phyloP scores from a whole-genome alignment of 2,329 filamentous ascomycete genomes.

The Alternaria sp. region DNA sequence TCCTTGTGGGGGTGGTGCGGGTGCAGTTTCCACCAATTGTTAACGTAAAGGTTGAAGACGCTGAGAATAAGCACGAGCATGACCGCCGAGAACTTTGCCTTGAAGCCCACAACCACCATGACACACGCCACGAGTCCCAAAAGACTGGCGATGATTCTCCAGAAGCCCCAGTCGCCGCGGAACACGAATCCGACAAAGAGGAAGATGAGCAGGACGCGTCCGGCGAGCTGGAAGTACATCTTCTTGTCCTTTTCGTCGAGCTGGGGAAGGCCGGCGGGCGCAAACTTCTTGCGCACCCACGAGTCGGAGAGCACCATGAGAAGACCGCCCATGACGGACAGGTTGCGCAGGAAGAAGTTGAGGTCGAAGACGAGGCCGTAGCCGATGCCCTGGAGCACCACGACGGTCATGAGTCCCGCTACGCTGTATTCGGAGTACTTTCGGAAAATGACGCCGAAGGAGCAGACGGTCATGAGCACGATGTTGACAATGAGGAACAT shows the following conservation, averaged over 20 bases:
- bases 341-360: conserved; percentile 99
- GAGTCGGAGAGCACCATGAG: conserved; percentile 98
- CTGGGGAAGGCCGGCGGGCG: conserved; percentile 89
- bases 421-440: conserved; percentile 95
- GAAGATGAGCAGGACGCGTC: conserved; percentile 94
- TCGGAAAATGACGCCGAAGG: conserved; percentile 84
- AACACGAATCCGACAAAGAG: conserved; percentile 97
- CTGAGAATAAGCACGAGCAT: conserved; percentile 94
- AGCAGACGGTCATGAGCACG: conserved; percentile 83
- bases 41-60: conserved; percentile 95
- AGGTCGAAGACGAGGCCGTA: conserved; percentile 98
- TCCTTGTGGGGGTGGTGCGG: conserved; percentile 99
- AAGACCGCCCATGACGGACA: conserved; percentile 95
- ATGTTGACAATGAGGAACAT: conserved; percentile 92
- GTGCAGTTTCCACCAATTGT: conserved; percentile 99
- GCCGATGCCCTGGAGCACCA: conserved; percentile 90
- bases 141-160: conserved; percentile 82
- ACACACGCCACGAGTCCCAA: conserved; percentile 90
- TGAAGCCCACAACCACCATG: conserved; percentile 99
- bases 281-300: conserved; percentile 97
- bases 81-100: conserved; percentile 98
- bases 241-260: conserved; percentile 99
- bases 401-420: conserved; percentile 85
- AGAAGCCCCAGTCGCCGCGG: conserved; percentile 89
- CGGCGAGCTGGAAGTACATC: conserved; percentile 99